phyloP scores from a whole-genome alignment of 1,139 yeast species.

The Zygoascus sp. region DNA sequence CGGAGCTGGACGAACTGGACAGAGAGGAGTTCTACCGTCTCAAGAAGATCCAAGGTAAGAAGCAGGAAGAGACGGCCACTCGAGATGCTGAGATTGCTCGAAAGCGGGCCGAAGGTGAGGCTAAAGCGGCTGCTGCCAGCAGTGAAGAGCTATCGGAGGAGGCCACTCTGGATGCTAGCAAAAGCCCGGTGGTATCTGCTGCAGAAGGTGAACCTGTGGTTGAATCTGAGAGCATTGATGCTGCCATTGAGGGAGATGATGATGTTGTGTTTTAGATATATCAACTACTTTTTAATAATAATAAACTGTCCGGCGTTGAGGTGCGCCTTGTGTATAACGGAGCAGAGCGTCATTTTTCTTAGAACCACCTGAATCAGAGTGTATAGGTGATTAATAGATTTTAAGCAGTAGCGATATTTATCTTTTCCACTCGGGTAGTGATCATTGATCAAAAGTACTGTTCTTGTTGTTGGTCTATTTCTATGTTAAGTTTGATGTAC shows the following conservation, averaged over 20 bases:
- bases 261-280: conserved; percentile 16
- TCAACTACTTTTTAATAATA: too few relatives aligned
- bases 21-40: conserved; percentile 96
- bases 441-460: too few relatives aligned
- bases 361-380: too few relatives aligned
- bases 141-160: conserved; percentile 1
- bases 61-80: conserved; percentile 69
- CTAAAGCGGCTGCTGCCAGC: neutral
- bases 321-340: too few relatives aligned
- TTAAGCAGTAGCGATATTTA: too few relatives aligned
- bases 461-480: too few relatives aligned
- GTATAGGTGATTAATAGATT: too few relatives aligned
- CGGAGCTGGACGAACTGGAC: conserved; percentile 94
- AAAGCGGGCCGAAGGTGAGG: conserved; percentile 18
- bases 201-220: conserved; percentile 11
- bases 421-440: too few relatives aligned
- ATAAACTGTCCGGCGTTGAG: neutral
- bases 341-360: too few relatives aligned
- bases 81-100: conserved; percentile 61
- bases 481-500: too few relatives aligned
- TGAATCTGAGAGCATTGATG: neutral
- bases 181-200: conserved; percentile 6
- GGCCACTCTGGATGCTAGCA: conserved; percentile 6
- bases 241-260: conserved; percentile 14
- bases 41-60: conserved; percentile 95